phyloP scores from a whole-genome alignment of 139 green algal genomes.

The Coelastrella sp. region DNA sequence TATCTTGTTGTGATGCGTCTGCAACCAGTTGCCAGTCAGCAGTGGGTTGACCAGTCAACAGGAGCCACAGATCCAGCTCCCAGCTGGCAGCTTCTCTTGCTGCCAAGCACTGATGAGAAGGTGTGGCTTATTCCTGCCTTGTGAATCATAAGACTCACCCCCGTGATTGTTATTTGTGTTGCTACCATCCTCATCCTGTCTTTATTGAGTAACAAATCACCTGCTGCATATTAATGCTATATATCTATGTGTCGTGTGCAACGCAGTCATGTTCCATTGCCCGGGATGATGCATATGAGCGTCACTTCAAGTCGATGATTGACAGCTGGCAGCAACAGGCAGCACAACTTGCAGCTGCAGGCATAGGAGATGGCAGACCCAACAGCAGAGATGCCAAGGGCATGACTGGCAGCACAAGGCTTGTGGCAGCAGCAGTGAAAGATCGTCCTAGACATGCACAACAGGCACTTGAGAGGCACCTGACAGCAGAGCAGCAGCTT shows the following conservation, averaged over 20 bases:
- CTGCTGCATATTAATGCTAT: neutral
- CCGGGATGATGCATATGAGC: constrained; percentile 54
- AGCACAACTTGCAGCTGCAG: constrained; percentile 9
- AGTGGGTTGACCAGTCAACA: constrained; percentile 55
- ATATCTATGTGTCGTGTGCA: neutral
- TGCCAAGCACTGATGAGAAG: constrained; percentile 62
- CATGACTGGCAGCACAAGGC: neutral
- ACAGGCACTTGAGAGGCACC: constrained; percentile 42
- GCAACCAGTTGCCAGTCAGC: constrained; percentile 17
- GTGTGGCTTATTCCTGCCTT: neutral
- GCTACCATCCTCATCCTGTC: neutral
- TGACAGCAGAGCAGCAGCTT: neutral
- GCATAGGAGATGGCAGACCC: neutral
- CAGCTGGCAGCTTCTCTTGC: constrained; percentile 35
- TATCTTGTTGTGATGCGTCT: constrained; percentile 58
- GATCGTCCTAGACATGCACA: constrained; percentile 21
- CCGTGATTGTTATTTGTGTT: neutral
- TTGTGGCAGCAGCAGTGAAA: neutral
- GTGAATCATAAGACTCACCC: neutral
- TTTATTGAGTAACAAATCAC: no score
- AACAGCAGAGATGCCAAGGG: constrained; percentile 11
- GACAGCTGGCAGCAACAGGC: constrained; percentile 62
- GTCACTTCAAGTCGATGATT: constrained; percentile 56
- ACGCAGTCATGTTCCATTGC: constrained; percentile 50
- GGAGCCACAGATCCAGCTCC: constrained; percentile 34